A percentile compares a stretch with the other conserved stretches of the same genome.
Evolutionary conservation across 2,329 filamentous ascomycete genomes (phyloP).

Genomic region (Blastomyces parvus): DNA sequence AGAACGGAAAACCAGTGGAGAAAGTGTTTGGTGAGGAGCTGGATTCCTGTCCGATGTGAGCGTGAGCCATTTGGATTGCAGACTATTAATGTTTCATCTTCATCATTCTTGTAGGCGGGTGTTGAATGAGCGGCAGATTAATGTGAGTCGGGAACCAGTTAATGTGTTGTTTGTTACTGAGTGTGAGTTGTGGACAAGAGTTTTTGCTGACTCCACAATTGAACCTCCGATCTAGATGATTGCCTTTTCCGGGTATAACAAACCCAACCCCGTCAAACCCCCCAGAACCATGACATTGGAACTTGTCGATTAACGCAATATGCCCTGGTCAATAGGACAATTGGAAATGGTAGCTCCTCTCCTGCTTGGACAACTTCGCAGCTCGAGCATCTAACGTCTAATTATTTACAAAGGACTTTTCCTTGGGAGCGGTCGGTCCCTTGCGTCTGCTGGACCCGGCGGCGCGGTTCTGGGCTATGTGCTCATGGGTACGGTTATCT

Average conservation of each 20-base stretch:
- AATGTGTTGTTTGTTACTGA: not conserved
- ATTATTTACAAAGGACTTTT: slow-evolving; percentile 27
- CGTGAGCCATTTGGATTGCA: not conserved
- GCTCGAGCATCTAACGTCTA: not conserved
- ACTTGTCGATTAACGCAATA: slow-evolving; percentile 8
- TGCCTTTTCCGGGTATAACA: slow-evolving; percentile 35
- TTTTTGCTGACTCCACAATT: not conserved
- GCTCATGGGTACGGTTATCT: slow-evolving; percentile 37
- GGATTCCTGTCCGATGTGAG: not conserved
- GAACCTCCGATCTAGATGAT: slow-evolving; percentile 30
- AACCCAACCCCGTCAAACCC: not conserved
- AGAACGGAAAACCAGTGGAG: slow-evolving; percentile 12
- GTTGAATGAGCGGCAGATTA: slow-evolving; percentile 35
- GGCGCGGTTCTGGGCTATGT: slow-evolving; percentile 35
- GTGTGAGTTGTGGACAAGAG: not conserved
- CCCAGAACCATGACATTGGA: not conserved
- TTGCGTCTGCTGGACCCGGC: slow-evolving; percentile 35
- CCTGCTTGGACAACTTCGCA: not conserved
- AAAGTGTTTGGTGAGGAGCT: slow-evolving; percentile 17
- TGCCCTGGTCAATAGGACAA: slow-evolving; percentile 22
- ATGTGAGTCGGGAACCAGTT: slow-evolving; percentile 16
- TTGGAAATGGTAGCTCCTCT: slow-evolving; percentile 30
- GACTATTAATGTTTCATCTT: slow-evolving; percentile 1
- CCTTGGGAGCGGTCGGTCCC: slow-evolving; percentile 32
- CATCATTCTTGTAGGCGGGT: slow-evolving; percentile 26